phyloP scores from a whole-genome alignment of 345 rosid genomes.

The Conringia planisiliqua region DNA sequence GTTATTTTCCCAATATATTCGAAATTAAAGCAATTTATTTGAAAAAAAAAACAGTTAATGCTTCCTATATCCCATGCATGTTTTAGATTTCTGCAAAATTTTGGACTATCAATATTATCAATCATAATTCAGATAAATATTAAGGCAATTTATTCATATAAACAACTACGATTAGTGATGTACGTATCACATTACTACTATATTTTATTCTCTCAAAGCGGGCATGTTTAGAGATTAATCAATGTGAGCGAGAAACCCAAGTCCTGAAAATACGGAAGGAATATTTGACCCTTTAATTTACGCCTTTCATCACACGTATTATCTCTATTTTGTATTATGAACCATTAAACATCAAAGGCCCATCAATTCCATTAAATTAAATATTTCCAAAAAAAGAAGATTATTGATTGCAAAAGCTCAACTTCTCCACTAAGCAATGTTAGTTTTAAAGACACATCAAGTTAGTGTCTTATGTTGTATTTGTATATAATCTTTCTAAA shows the following conservation, averaged over 20 bases:
- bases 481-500: constrained; percentile 1
- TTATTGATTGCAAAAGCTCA: constrained; percentile 22
- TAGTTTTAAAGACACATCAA: constrained; percentile 23
- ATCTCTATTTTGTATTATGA: neutral
- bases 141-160: neutral
- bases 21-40: neutral
- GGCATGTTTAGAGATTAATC: neutral
- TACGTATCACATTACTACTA: neutral
- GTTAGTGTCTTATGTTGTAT: neutral
- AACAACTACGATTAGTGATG: neutral
- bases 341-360: constrained; percentile 3
- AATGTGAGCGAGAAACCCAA: constrained; percentile 30
- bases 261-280: constrained; percentile 35
- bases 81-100: too few species aligned
- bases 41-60: too few species aligned
- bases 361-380: neutral
- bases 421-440: constrained; percentile 36
- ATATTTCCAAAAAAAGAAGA: neutral
- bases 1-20: neutral
- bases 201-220: neutral
- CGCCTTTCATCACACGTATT: constrained; percentile 14
- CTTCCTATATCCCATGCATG: too few species aligned
- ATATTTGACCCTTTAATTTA: constrained; percentile 31
- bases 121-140: neutral
- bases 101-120: neutral